phyloP scores from a whole-genome alignment of 768 basidiomycete species.

The Lactifluus volemus region DNA sequence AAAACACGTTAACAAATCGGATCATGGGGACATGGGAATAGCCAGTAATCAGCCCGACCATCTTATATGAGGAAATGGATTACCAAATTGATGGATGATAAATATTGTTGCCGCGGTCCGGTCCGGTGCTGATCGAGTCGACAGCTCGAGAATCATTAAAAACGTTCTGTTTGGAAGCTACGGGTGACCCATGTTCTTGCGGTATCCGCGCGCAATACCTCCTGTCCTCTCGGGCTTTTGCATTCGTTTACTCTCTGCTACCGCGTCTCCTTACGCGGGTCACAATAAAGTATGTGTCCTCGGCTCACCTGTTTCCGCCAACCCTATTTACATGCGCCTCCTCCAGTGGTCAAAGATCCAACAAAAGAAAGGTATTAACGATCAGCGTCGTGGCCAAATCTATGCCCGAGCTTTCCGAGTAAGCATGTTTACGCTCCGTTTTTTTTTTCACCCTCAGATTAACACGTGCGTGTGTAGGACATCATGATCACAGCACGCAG shows the following conservation, averaged over 20 bases:
- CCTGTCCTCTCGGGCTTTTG: not conserved
- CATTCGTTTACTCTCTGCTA: slow-evolving; percentile 1
- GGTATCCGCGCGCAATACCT: not conserved
- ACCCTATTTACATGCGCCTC: not conserved
- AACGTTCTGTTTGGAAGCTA: too few species aligned
- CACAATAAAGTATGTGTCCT: slow-evolving; percentile 17
- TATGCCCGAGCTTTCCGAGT: slow-evolving; percentile 15
- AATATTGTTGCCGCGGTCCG: too few species aligned
- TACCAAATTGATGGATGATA: too few species aligned
- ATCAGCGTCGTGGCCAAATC: slow-evolving; percentile 13
- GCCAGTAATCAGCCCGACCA: too few species aligned
- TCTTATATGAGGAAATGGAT: too few species aligned
- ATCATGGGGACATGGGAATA: too few species aligned
- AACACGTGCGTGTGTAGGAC: slow-evolving; percentile 11
- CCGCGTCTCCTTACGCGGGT: slow-evolving; percentile 3
- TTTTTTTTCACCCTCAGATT: too few species aligned
- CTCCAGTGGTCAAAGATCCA: slow-evolving; percentile 21
- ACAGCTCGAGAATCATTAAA: too few species aligned
- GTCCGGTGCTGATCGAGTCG: too few species aligned
- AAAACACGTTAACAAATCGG: too few species aligned
- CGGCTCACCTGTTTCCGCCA: not conserved
- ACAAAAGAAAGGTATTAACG: slow-evolving; percentile 16
- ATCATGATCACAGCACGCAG: slow-evolving; percentile 18
- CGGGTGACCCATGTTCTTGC: not conserved
- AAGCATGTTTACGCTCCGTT: too few species aligned